These are phyloP conservation scores for Aspergillus calidoustus DNA, from an alignment of 2,329 filamentous ascomycete genomes.

Conservation along the genomic window DNA sequence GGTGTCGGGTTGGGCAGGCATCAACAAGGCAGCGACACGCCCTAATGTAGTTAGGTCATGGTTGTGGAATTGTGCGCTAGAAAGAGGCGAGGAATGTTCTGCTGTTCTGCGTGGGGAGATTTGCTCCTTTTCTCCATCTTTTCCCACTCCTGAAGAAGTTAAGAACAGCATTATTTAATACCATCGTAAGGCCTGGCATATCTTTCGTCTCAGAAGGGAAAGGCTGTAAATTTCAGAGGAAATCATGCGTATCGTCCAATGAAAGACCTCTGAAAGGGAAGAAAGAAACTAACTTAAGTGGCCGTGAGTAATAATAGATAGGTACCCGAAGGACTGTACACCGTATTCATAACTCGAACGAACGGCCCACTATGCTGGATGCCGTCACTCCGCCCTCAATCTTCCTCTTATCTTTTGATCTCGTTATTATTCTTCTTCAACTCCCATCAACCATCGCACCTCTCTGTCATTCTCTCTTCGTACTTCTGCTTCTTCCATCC, in stretches of 20 bases:
- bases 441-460: background rate
- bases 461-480: background rate
- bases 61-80: background rate
- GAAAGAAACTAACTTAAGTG: too few relatives aligned
- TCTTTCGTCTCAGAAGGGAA: too few relatives aligned
- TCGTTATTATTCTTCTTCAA: conserved; percentile 15
- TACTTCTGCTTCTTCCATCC: background rate
- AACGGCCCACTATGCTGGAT: conserved; percentile 4
- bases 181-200: too few relatives aligned
- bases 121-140: conserved; percentile 3
- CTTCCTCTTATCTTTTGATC: conserved; percentile 20
- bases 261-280: too few relatives aligned
- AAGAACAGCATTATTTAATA: too few relatives aligned
- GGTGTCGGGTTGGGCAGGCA: background rate
- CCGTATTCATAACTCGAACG: too few relatives aligned
- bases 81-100: conserved; percentile 10
- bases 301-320: background rate
- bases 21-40: background rate
- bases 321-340: too few relatives aligned
- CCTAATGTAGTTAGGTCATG: background rate
- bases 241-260: too few relatives aligned
- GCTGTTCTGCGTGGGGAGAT: background rate
- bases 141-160: background rate
- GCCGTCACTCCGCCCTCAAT: conserved; percentile 15
- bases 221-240: too few relatives aligned